These are phyloP conservation scores for Mimosa pudica DNA, from an alignment of 306 rosid genomes.

Conservation along the genomic window DNA sequence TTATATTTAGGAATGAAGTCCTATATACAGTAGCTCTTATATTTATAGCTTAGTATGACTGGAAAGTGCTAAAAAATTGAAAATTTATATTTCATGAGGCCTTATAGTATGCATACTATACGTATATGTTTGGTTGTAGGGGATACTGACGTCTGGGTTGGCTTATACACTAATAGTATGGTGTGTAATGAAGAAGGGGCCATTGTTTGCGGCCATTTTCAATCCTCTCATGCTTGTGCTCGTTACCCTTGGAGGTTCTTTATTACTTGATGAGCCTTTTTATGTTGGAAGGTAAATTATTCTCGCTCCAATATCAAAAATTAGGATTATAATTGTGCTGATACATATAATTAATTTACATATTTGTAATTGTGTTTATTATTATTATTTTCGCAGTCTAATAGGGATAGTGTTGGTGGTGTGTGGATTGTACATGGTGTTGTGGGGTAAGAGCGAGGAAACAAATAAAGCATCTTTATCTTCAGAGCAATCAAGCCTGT, in stretches of 20 bases:
- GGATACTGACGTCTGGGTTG: conserved; percentile 42
- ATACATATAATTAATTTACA: not conserved
- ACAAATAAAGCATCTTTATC: not conserved
- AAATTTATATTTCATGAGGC: too few species aligned
- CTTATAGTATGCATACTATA: too few species aligned
- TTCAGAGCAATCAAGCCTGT: not conserved
- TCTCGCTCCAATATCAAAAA: too few species aligned
- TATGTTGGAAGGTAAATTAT: conserved; percentile 37
- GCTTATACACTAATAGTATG: conserved; percentile 37
- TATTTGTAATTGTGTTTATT: not conserved
- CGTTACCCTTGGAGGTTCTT: conserved; percentile 40
- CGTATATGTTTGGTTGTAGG: conserved; percentile 30
- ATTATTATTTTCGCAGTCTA: conserved; percentile 21
- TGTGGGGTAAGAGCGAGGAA: conserved; percentile 46
- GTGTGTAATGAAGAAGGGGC: conserved; percentile 49
- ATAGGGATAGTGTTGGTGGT: conserved; percentile 24
- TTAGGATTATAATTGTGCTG: too few species aligned
- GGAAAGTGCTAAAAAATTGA: too few species aligned
- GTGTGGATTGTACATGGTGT: conserved; percentile 44
- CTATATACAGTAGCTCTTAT: too few species aligned
- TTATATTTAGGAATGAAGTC: too few species aligned
- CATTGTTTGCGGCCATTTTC: conserved; percentile 48
- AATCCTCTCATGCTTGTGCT: conserved; percentile 48
- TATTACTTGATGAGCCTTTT: conserved; percentile 40
- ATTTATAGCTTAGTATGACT: too few species aligned